A percentile compares a stretch with the other conserved stretches of the same genome.
phyloP scores from a whole-genome alignment of 2,329 filamentous ascomycete species.

The Akanthomyces lecanii region DNA sequence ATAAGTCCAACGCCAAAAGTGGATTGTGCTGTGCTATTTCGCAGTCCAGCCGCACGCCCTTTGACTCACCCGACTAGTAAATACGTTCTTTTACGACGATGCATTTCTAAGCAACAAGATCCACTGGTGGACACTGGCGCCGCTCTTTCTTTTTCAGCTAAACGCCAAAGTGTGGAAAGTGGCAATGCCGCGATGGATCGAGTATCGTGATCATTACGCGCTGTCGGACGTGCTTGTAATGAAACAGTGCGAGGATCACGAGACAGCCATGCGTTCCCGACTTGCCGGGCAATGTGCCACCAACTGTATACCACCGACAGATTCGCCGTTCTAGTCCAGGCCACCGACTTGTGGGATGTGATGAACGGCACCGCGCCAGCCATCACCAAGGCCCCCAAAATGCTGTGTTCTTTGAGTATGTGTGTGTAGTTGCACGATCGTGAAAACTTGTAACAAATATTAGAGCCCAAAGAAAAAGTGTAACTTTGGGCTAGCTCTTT shows the following conservation, averaged over 20 bases:
- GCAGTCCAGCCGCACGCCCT: constrained; percentile 6
- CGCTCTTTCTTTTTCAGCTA: neutral
- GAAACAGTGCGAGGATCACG: neutral
- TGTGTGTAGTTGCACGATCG: neutral
- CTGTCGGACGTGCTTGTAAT: neutral
- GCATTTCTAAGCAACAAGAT: constrained; percentile 13
- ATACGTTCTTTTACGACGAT: neutral
- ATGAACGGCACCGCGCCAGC: neutral
- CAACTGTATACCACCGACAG: neutral
- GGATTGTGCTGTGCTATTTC: neutral
- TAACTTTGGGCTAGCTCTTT: neutral
- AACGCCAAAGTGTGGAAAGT: neutral
- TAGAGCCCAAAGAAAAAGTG: neutral
- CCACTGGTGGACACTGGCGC: neutral
- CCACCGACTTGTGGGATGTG: neutral
- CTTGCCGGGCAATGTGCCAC: neutral
- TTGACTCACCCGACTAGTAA: constrained; percentile 1
- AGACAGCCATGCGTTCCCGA: neutral
- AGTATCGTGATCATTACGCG: neutral
- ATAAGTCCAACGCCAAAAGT: neutral
- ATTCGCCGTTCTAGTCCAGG: neutral
- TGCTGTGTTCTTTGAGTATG: neutral
- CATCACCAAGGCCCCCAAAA: neutral
- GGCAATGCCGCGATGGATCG: neutral
- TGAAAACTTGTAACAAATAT: neutral